Conservation (phyloP, 805 yeast genomes). For the Cyberlindnera euphorbiiphila region DNA sequence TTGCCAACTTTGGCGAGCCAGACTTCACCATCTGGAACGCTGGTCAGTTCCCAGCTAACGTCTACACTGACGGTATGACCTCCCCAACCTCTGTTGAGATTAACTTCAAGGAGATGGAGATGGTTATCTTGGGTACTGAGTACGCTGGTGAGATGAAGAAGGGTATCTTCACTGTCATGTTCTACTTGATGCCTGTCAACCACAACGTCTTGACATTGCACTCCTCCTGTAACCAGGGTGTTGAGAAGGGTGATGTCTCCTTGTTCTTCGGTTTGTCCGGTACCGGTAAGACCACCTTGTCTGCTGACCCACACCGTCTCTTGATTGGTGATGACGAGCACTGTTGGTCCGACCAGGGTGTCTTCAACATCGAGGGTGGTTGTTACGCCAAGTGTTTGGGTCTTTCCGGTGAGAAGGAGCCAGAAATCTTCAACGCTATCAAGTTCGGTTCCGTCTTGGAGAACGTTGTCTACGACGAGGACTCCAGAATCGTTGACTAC, state of each 20-base stretch:
- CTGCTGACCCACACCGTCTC: conserved; percentile 92
- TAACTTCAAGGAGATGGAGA: conserved; percentile 96
- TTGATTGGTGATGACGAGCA: conserved; percentile 99
- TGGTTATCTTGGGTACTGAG: conserved; percentile 98
- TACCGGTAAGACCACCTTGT: conserved; percentile 95
- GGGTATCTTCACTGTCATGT: conserved; percentile 98
- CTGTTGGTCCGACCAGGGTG: conserved; percentile 98
- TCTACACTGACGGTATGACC: conserved; percentile 95
- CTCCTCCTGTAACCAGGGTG: conserved; percentile 93
- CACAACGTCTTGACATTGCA: conserved; percentile 90
- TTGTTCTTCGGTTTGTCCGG: conserved; percentile 96
- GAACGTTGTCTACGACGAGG: conserved; percentile 82
- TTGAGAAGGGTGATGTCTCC: conserved; percentile 76
- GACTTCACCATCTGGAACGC: conserved; percentile 98
- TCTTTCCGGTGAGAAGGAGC: conserved; percentile 87
- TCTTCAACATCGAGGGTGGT: conserved; percentile 98
- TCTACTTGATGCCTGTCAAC: conserved; percentile 95
- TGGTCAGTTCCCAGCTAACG: conserved; percentile 98
- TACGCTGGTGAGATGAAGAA: conserved; percentile 99
- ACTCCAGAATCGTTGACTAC: conserved; percentile 81
- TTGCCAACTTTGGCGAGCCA: conserved; percentile 89
- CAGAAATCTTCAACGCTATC: conserved; percentile 94
- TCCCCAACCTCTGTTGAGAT: conserved; percentile 94
- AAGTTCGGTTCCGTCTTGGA: conserved; percentile 93
- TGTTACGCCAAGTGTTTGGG: conserved; percentile 98